Conservation (phyloP, 108 stramenopile genomes). For the Fragilaria crotonensis region DNA sequence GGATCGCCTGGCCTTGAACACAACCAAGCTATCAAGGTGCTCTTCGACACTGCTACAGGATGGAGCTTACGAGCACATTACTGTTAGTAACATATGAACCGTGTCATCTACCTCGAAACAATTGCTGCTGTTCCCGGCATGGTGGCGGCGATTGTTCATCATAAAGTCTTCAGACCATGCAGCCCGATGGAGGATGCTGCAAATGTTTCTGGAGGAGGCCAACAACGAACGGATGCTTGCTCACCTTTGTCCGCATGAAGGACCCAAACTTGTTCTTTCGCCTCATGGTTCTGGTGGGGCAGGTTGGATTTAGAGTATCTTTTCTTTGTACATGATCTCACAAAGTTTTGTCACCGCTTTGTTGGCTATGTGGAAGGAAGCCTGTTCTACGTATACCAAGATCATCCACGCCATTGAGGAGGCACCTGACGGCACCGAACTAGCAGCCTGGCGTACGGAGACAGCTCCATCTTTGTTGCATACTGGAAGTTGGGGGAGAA, state of each 20-base stretch:
- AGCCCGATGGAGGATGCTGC: slow-evolving; percentile 89
- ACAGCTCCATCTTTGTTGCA: slow-evolving; percentile 67
- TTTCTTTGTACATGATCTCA: slow-evolving; percentile 78
- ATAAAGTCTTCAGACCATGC: slow-evolving; percentile 86
- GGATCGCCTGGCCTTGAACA: too few relatives aligned
- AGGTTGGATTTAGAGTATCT: slow-evolving; percentile 82
- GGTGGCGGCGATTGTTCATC: slow-evolving; percentile 83
- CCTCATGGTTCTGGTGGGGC: slow-evolving; percentile 61
- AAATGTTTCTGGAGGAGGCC: slow-evolving; percentile 94
- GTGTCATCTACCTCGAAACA: slow-evolving; percentile 82
- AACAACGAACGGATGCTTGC: slow-evolving; percentile 97
- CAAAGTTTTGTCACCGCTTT: slow-evolving; percentile 91
- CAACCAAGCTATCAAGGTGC: slow-evolving; percentile 28
- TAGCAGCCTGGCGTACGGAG: slow-evolving; percentile 67
- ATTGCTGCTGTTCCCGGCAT: slow-evolving; percentile 88
- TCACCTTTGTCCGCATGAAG: slow-evolving; percentile 84
- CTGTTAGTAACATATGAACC: slow-evolving; percentile 61
- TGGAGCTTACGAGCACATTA: slow-evolving; percentile 63
- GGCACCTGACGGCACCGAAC: slow-evolving; percentile 72
- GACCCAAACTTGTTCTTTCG: slow-evolving; percentile 41
- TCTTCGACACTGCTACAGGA: slow-evolving; percentile 55
- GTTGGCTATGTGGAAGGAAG: slow-evolving; percentile 96
- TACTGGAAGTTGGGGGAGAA: slow-evolving; percentile 86
- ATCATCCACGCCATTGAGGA: slow-evolving; percentile 82
- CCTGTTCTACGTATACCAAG: slow-evolving; percentile 82